These are phyloP conservation scores for Mediolabrus comicus DNA, from an alignment of 108 stramenopile species.

Conservation along the genomic window DNA sequence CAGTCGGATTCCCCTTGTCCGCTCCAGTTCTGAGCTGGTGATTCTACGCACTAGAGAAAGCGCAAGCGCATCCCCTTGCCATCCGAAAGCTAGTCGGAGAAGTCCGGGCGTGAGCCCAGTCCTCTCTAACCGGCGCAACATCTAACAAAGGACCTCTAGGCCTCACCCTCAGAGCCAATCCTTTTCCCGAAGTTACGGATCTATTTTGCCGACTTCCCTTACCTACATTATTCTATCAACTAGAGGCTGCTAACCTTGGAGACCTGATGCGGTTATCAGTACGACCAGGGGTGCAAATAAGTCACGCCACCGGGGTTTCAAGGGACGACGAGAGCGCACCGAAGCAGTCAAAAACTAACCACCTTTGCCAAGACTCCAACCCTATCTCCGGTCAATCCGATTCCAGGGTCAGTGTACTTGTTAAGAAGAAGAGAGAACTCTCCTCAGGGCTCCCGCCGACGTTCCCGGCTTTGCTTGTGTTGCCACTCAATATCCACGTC, in stretches of 20 bases:
- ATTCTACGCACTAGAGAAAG: slow-evolving; percentile 68
- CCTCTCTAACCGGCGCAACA: slow-evolving; percentile 67
- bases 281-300: slow-evolving; percentile 72
- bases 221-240: slow-evolving; percentile 98
- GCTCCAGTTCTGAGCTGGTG: slow-evolving; percentile 85
- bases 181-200: slow-evolving; percentile 90
- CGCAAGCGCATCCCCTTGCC: slow-evolving; percentile 49
- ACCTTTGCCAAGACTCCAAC: slow-evolving; percentile 84
- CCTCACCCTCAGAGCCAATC: slow-evolving; percentile 88
- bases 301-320: slow-evolving; percentile 88
- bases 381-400: slow-evolving; percentile 89
- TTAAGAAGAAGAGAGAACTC: slow-evolving; percentile 97
- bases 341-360: slow-evolving; percentile 79
- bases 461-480: slow-evolving; percentile 90
- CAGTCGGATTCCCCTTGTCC: slow-evolving; percentile 90
- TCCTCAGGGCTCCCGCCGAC: slow-evolving; percentile 85
- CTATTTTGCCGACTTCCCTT: slow-evolving; percentile 86
- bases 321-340: slow-evolving; percentile 88
- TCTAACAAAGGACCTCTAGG: slow-evolving; percentile 63
- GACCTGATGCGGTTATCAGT: slow-evolving; percentile 98
- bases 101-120: slow-evolving; percentile 72
- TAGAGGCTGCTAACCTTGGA: slow-evolving; percentile 94
- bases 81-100: slow-evolving; percentile 52
- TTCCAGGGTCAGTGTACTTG: slow-evolving; percentile 85
- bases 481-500: slow-evolving; percentile 91